These are phyloP conservation scores for Solanum virginianum DNA, from an alignment of 257 asterid species.

Conservation along the genomic window DNA sequence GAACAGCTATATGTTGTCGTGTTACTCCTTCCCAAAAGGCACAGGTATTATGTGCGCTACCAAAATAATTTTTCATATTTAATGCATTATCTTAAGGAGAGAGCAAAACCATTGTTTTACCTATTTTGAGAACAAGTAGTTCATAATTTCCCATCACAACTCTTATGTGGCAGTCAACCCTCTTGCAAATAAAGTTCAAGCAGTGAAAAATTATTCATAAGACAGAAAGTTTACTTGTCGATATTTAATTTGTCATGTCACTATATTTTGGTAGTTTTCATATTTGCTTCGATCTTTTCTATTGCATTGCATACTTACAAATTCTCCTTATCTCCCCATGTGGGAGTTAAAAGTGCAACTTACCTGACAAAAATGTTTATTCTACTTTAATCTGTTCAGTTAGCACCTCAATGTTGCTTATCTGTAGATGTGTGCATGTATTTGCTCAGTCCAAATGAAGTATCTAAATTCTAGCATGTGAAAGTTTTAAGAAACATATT, in stretches of 20 bases:
- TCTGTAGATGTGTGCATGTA: background rate
- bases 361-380: background rate
- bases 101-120: background rate
- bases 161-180: background rate
- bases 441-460: background rate
- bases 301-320: background rate
- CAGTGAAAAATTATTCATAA: background rate
- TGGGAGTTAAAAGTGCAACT: background rate
- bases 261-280: background rate
- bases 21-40: conserved; percentile 99
- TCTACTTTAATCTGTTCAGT: background rate
- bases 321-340: background rate
- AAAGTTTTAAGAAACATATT: background rate
- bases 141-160: background rate
- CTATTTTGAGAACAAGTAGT: background rate
- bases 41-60: conserved; percentile 43
- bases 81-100: background rate
- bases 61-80: background rate
- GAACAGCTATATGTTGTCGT: conserved; percentile 97
- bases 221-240: background rate
- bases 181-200: background rate
- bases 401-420: background rate
- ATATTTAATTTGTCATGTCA: background rate
- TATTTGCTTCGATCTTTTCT: background rate
- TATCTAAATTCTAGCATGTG: background rate